Evolutionary conservation across 2,329 filamentous ascomycete genomes (phyloP).

Genomic region (Exophiala bonariae): DNA sequence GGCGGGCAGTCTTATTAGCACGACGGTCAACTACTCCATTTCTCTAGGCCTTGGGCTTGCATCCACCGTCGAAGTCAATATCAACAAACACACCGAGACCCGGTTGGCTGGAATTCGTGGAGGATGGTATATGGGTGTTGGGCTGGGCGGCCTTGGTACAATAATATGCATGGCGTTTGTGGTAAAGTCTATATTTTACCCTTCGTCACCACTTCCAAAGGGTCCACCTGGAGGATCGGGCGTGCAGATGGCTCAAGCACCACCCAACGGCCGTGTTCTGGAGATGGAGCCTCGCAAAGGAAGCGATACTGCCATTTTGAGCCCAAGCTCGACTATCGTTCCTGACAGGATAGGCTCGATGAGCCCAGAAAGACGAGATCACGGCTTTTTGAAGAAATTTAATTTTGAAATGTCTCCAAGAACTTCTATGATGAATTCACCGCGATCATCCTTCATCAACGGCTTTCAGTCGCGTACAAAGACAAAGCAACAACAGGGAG

Average conservation of each 20-base stretch:
- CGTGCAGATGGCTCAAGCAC: constrained; percentile 4
- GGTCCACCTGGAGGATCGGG: constrained; percentile 10
- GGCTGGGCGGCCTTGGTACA: constrained; percentile 27
- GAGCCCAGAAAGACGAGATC: constrained; percentile 8
- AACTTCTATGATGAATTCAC: background rate
- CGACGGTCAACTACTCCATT: constrained; percentile 31
- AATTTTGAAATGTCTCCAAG: constrained; percentile 13
- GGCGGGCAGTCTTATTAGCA: constrained; percentile 30
- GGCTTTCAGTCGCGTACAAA: too few species aligned
- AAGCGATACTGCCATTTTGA: constrained; percentile 7
- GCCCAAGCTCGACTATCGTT: constrained; percentile 17
- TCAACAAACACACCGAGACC: constrained; percentile 24
- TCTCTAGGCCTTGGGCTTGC: constrained; percentile 30
- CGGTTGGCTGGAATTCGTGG: constrained; percentile 28
- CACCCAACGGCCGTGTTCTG: constrained; percentile 1
- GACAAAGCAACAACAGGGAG: too few species aligned
- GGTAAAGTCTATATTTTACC: constrained; percentile 16
- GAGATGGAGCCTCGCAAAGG: constrained; percentile 3
- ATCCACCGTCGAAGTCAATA: constrained; percentile 28
- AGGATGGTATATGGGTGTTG: constrained; percentile 29
- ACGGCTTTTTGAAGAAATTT: constrained; percentile 14
- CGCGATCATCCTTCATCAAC: too few species aligned
- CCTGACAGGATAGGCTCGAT: constrained; percentile 8
- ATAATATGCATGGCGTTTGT: constrained; percentile 20
- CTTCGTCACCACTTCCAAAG: constrained; percentile 5